These are phyloP conservation scores for Diplocarpon mali DNA, from an alignment of 2,329 filamentous ascomycete species.

Conservation along the genomic window DNA sequence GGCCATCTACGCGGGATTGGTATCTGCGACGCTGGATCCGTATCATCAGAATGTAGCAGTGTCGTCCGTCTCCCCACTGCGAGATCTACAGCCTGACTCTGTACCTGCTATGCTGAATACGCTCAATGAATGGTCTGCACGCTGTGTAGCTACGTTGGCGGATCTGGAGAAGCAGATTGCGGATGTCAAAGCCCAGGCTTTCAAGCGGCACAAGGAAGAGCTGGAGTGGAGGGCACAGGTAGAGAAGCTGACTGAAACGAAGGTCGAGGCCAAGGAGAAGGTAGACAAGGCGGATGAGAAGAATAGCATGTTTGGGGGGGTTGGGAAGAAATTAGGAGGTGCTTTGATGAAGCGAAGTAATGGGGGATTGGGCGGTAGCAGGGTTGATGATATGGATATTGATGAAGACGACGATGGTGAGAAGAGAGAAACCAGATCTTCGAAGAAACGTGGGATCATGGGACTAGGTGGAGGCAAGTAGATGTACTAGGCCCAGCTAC, in stretches of 20 bases:
- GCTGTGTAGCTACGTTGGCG: conserved; percentile 62
- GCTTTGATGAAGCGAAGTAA: conserved; percentile 16
- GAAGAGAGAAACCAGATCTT: conserved; percentile 40
- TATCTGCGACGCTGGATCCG: conserved; percentile 76
- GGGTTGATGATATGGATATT: conserved; percentile 39
- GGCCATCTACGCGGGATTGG: conserved; percentile 75
- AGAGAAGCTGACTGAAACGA: conserved; percentile 28
- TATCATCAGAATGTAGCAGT: conserved; percentile 63
- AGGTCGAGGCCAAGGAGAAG: conserved; percentile 30
- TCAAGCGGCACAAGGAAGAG: conserved; percentile 35
- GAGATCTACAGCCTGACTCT: conserved; percentile 68
- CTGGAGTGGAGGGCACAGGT: conserved; percentile 23
- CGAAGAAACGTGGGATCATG: conserved; percentile 37
- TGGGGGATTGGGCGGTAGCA: conserved; percentile 38
- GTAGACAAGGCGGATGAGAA: conserved; percentile 27
- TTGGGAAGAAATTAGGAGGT: conserved; percentile 17
- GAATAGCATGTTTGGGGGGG: conserved; percentile 36
- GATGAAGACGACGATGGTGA: conserved; percentile 42
- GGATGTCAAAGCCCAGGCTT: conserved; percentile 49
- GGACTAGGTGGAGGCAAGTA: conserved; percentile 6
- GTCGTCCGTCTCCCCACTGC: conserved; percentile 70
- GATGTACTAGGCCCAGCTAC: neutral
- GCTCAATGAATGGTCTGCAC: conserved; percentile 64
- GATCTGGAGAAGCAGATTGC: conserved; percentile 69
- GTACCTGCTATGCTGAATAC: conserved; percentile 57